These are phyloP conservation scores for Phanerodontia chrysosporium DNA, from an alignment of 768 basidiomycete genomes.

Conservation along the genomic window DNA sequence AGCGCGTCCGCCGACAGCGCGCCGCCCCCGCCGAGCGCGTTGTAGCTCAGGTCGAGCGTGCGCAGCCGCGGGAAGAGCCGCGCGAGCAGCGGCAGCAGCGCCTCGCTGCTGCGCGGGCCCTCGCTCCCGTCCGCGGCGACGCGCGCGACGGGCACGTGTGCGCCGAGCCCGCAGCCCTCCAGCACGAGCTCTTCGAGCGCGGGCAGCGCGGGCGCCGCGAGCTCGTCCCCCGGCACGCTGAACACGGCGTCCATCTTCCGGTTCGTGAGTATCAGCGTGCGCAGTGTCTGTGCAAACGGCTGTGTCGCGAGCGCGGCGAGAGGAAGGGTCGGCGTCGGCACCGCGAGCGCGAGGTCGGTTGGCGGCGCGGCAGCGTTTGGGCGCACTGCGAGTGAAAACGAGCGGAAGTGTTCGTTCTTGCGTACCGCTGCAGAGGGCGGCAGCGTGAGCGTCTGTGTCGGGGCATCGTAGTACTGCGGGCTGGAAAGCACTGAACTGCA, in stretches of 20 bases:
- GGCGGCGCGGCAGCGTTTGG: conserved; percentile 5
- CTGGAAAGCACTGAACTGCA: conserved; percentile 39
- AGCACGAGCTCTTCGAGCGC: conserved; percentile 68
- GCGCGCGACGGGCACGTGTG: conserved; percentile 48
- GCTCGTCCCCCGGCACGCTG: conserved; percentile 41
- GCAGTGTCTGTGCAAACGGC: conserved; percentile 55
- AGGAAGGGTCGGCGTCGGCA: conserved; percentile 68
- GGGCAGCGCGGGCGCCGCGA: conserved; percentile 48
- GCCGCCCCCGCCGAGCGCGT: conserved; percentile 52
- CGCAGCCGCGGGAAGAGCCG: conserved; percentile 67
- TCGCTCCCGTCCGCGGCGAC: conserved; percentile 29
- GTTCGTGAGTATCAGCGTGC: conserved; percentile 54
- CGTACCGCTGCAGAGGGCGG: conserved; percentile 56
- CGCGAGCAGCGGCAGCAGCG: conserved; percentile 54
- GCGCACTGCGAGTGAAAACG: conserved; percentile 50
- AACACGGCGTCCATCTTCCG: conserved; percentile 67
- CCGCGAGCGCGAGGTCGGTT: conserved; percentile 32
- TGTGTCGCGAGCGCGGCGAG: conserved; percentile 57
- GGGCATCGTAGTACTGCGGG: conserved; percentile 56
- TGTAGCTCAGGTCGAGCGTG: conserved; percentile 75
- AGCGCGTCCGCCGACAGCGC: conserved; percentile 48
- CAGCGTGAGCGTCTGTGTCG: conserved; percentile 57
- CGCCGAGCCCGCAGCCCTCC: conserved; percentile 68
- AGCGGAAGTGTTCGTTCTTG: conserved; percentile 50
- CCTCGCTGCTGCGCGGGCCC: conserved; percentile 44